Conservation (phyloP, 139 green algal species). For the Ettlia oleoabundans region DNA sequence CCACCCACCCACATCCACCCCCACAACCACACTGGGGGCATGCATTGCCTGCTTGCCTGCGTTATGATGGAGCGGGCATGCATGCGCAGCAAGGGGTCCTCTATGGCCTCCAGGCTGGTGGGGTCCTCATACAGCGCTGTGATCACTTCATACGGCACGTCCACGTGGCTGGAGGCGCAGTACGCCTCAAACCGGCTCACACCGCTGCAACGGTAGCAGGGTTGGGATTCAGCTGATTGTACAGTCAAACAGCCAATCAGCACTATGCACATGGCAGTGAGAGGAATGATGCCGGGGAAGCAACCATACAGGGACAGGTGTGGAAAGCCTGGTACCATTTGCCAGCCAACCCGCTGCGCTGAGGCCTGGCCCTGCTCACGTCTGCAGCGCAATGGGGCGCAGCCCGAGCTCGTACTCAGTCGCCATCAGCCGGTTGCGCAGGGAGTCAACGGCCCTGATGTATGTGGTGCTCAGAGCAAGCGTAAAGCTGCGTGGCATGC, state of each 20-base stretch:
- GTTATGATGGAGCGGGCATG: slow-evolving; percentile 24
- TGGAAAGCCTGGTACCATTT: not conserved
- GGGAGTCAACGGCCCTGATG: slow-evolving; percentile 29
- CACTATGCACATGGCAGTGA: too few species aligned
- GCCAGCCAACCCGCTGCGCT: too few species aligned
- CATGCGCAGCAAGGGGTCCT: slow-evolving; percentile 38
- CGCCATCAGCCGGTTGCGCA: slow-evolving; percentile 33
- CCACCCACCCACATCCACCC: too few species aligned
- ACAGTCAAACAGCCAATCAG: not conserved
- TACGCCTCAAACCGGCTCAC: slow-evolving; percentile 41
- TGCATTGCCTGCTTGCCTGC: not conserved
- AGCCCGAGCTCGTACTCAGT: slow-evolving; percentile 40
- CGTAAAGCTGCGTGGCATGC: slow-evolving; percentile 27
- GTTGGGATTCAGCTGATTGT: too few species aligned
- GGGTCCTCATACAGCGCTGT: slow-evolving; percentile 18
- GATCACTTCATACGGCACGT: slow-evolving; percentile 23
- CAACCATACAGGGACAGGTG: not conserved
- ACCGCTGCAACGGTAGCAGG: slow-evolving; percentile 15
- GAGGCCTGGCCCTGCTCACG: slow-evolving; percentile 2
- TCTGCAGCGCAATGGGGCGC: slow-evolving; percentile 29
- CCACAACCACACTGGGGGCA: not conserved
- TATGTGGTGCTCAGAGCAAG: slow-evolving; percentile 32
- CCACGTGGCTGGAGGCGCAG: slow-evolving; percentile 3
- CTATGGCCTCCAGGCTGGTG: slow-evolving; percentile 32
- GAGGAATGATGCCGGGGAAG: not conserved